Base-by-base conservation (phyloP, 306 rosid species). In the Inga laurina region DNA sequence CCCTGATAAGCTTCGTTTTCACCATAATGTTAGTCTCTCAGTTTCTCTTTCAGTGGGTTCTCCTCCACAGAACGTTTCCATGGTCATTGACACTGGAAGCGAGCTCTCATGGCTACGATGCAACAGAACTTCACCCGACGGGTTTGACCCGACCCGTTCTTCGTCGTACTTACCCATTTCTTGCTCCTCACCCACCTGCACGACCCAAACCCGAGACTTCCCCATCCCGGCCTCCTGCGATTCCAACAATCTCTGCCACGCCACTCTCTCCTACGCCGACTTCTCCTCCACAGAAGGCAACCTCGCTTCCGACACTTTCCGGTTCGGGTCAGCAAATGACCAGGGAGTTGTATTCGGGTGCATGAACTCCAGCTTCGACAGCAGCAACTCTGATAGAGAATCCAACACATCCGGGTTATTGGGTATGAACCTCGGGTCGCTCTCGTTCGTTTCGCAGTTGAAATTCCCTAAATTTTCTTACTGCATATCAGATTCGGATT, bases 61-160 rank as follows among this genome's bases (percentile, higher is more conserved):
- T 9, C 97, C 97, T 10, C 94, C 97, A n/a, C 97, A 94, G 79
- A 91, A 91, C 48, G 97, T 93, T 21, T 83, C 97, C 18, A 86
- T 93, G 94, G 94, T 93, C 66, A 85, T 93, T 34, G 97, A 93
- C 85, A 94, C 97, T 4, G 98, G 98, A 18, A 93, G 97, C 66
- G 98, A 93, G 72, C 97, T 94, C 72, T 91, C 97, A 15, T 94
- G 98, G 98, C 94, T 93, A 13, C 91, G 88, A 59, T 90, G 97
- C 82, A 93, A 85, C 82, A 88, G 15, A 43, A 77, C 76, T 30
- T 78, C 72, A 3, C 48, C 84, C 15, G 0, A 45, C 41, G 19
- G 85, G 0, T 91, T 89, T 62, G 79, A 91, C 90, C 94, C 90
- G 84, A 75, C 54, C 64, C 54, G 59, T 3, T 95, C 98, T 7